A percentile compares a stretch with the other conserved stretches of the same genome.
These are phyloP conservation scores for Lophiotrema nucula DNA, from an alignment of 495 filamentous ascomycete genomes.

Conservation along the genomic window DNA sequence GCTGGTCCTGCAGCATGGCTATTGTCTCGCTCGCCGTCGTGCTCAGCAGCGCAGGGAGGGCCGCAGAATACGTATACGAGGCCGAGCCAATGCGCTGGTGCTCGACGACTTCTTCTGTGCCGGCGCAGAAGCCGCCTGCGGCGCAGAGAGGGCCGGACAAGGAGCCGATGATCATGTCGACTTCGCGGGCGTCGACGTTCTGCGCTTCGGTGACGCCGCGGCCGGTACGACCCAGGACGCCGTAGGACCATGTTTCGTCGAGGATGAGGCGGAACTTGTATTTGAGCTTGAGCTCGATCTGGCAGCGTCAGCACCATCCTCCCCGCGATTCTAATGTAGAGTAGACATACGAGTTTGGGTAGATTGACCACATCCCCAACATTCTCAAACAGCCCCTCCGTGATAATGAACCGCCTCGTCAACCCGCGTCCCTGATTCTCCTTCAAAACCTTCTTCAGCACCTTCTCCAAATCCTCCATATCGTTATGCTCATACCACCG, in stretches of 20 bases:
- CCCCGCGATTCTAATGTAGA: too few relatives aligned
- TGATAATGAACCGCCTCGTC: constrained; percentile 92
- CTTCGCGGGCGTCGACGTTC: constrained; percentile 83
- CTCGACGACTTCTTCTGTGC: constrained; percentile 82
- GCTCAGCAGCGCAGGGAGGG: constrained; percentile 87
- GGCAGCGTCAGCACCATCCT: too few relatives aligned
- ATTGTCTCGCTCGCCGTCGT: constrained; percentile 91
- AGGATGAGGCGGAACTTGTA: constrained; percentile 98
- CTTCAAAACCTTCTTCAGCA: constrained; percentile 79
- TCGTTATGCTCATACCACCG: constrained; percentile 96
- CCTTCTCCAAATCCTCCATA: constrained; percentile 85
- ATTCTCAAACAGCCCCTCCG: constrained; percentile 91
- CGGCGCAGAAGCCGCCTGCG: constrained; percentile 93
- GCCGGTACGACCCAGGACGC: constrained; percentile 85
- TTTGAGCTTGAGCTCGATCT: constrained; percentile 86
- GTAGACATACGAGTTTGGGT: constrained; percentile 69
- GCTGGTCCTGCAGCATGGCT: constrained; percentile 75
- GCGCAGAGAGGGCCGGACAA: constrained; percentile 86
- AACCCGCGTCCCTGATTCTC: constrained; percentile 86
- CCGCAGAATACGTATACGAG: constrained; percentile 92
- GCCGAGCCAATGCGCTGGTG: constrained; percentile 90
- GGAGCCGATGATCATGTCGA: constrained; percentile 96
- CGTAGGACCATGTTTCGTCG: constrained; percentile 96
- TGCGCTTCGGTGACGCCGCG: constrained; percentile 92
- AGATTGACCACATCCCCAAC: constrained; percentile 82